These are phyloP conservation scores for Solanum chacoense DNA, from an alignment of 305 asterid species.

Conservation along the genomic window DNA sequence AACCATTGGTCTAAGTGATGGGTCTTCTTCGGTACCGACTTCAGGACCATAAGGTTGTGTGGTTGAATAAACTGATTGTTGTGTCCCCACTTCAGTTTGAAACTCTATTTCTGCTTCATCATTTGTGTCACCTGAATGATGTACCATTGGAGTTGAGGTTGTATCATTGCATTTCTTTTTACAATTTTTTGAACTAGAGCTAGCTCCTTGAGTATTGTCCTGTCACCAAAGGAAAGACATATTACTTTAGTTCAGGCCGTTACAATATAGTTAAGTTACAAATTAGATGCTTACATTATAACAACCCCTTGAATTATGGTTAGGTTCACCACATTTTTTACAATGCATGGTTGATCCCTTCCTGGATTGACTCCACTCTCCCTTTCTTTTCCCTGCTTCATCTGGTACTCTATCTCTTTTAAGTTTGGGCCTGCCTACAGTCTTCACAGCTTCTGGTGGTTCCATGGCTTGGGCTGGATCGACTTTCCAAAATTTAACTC, in stretches of 20 bases:
- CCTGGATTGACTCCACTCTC: neutral
- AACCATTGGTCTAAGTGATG: too few relatives aligned
- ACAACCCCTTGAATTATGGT: too few relatives aligned
- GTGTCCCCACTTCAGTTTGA: too few relatives aligned
- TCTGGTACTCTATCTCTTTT: neutral
- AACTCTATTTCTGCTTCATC: neutral
- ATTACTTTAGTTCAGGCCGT: neutral
- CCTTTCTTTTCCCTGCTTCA: neutral
- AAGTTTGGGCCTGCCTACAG: neutral
- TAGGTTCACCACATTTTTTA: neutral
- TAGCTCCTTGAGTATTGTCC: neutral
- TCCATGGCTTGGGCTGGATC: neutral
- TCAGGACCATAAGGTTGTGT: neutral
- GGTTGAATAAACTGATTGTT: neutral
- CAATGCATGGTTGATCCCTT: neutral
- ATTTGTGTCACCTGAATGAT: neutral
- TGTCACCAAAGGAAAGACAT: neutral
- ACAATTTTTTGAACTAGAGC: too few relatives aligned
- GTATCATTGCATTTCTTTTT: neutral
- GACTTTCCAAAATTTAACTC: too few relatives aligned
- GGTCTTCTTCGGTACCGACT: too few relatives aligned
- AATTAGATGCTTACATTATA: neutral
- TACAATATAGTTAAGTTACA: too few relatives aligned
- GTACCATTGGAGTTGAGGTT: neutral
- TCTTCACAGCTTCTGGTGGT: neutral